Evolutionary conservation across 2,329 filamentous ascomycete species (phyloP), one percentile per base, ranked within the genome.

Genomic region (Fusarium veterinarium): DNA sequence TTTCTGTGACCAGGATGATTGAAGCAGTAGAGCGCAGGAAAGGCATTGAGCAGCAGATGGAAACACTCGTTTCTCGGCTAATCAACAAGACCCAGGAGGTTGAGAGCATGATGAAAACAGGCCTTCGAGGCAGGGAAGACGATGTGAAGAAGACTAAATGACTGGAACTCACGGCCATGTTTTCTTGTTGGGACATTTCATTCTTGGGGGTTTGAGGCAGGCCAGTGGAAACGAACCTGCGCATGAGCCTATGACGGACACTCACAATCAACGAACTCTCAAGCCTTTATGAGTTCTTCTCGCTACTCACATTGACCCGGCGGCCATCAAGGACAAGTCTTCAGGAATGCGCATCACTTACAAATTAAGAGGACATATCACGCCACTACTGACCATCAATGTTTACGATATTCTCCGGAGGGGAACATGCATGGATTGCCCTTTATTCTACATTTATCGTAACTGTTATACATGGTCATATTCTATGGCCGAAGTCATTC

Each of bases 71-170:
- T 10, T 45, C 35, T 20, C 69, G 67, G 30, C 55, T 78, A 38
- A 55, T 78, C 35, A 45, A 40, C n/a, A 58, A 23, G 12, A 70
- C 76, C 30, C 35, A 58, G 10, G 69, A 76, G 25, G 51, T 80
- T 2, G 81, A 82, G 45, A 72, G 59, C 1, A 78, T 79, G 74
- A 79, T 82, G 71, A 60, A 77, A 64, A 72, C 60, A 9, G 80
- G 77, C 0, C 81, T 79, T 48, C 53, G 59, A 11, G 78, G 77
- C 1, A 74, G 81, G 31, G 74, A 78, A 38, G 55, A 63, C 16
- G 78, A 81, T 23, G 62, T 77, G 6, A 73, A 60, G 28, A 37
- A 63, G 20, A 30, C 19, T 8, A 52, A 30, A 57, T 64, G 28
- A 60, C 16, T 49, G 37, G 17, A 19, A 45, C 8, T 40, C 51